Evolutionary conservation across 73 alveolate species (phyloP).

Genomic region (Paramecium caudatum): DNA sequence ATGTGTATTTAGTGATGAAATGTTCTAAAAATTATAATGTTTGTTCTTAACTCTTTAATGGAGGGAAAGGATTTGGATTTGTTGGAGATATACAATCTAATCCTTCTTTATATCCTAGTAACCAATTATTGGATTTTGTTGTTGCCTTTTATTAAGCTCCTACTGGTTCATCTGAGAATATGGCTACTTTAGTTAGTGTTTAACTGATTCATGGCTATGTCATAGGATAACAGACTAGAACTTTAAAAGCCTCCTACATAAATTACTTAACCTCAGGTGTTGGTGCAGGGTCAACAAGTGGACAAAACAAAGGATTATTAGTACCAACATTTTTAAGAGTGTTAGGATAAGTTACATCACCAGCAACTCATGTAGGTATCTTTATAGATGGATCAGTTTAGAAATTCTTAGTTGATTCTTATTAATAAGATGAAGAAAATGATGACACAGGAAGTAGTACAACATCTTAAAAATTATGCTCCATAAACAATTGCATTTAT

Average conservation of each 20-base stretch:
- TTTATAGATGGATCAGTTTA: slow-evolving; percentile 28
- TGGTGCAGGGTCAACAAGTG: background rate
- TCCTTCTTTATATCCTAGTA: slow-evolving; percentile 21
- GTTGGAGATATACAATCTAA: background rate
- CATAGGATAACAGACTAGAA: background rate
- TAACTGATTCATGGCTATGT: slow-evolving; percentile 49
- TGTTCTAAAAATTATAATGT: slow-evolving; percentile 44
- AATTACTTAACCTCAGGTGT: slow-evolving; percentile 16
- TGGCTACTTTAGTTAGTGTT: background rate
- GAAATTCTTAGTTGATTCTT: background rate
- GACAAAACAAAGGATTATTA: slow-evolving; percentile 1
- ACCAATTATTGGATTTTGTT: background rate
- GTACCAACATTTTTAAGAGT: slow-evolving; percentile 46
- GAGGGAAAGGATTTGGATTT: slow-evolving; percentile 39
- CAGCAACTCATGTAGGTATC: slow-evolving; percentile 32
- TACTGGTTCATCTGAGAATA: slow-evolving; percentile 18
- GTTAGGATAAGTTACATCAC: background rate
- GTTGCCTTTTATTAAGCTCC: slow-evolving; percentile 57
- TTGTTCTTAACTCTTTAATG: background rate
- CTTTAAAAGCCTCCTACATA: slow-evolving; percentile 35
- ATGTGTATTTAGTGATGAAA: slow-evolving; percentile 2
- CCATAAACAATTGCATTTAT: background rate
- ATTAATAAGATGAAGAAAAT: background rate
- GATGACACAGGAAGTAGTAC: slow-evolving; percentile 19
- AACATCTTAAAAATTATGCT: background rate